Percentiles rank a stretch among this genome's conserved stretches.
Evolutionary conservation across 2,329 filamentous ascomycete genomes (phyloP).

Genomic region (Anthostomella pinea): DNA sequence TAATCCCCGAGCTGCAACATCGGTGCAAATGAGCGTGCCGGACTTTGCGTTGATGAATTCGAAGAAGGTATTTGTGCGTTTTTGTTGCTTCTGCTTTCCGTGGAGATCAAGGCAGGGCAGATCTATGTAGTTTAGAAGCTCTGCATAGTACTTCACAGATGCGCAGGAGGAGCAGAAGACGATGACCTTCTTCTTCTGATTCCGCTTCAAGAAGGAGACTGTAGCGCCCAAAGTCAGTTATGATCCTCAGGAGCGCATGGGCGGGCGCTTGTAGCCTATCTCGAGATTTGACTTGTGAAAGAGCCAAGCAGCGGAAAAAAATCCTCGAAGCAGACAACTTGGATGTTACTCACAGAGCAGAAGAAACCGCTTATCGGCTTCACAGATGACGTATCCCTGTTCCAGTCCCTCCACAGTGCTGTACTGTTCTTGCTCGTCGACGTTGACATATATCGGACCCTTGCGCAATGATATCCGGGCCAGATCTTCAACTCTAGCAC

Average conservation of each 20-base stretch:
- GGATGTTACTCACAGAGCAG: slow-evolving; percentile 56
- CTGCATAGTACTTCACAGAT: slow-evolving; percentile 92
- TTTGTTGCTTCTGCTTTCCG: slow-evolving; percentile 97
- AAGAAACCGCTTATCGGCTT: slow-evolving; percentile 89
- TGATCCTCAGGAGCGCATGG: no score
- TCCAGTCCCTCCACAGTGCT: slow-evolving; percentile 92
- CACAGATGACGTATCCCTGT: slow-evolving; percentile 93
- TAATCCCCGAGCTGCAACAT: slow-evolving; percentile 90
- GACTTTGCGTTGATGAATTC: slow-evolving; percentile 82
- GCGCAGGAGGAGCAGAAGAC: slow-evolving; percentile 94
- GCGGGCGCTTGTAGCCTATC: no score
- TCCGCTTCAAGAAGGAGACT: slow-evolving; percentile 88
- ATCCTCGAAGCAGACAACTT: no score
- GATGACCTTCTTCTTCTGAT: slow-evolving; percentile 95
- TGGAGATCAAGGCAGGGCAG: slow-evolving; percentile 65
- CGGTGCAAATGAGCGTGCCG: slow-evolving; percentile 91
- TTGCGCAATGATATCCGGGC: slow-evolving; percentile 89
- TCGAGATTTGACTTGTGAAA: slow-evolving; percentile 20
- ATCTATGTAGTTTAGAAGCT: slow-evolving; percentile 97
- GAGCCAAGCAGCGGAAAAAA: no score
- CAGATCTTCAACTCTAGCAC: slow-evolving; percentile 96
- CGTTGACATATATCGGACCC: slow-evolving; percentile 94
- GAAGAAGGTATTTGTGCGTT: slow-evolving; percentile 98
- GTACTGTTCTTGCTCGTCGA: slow-evolving; percentile 84
- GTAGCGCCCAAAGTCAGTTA: no score